These are phyloP conservation scores for Chrysoporthe deuterocubensis DNA, from an alignment of 2,329 filamentous ascomycete genomes.

Conservation along the genomic window DNA sequence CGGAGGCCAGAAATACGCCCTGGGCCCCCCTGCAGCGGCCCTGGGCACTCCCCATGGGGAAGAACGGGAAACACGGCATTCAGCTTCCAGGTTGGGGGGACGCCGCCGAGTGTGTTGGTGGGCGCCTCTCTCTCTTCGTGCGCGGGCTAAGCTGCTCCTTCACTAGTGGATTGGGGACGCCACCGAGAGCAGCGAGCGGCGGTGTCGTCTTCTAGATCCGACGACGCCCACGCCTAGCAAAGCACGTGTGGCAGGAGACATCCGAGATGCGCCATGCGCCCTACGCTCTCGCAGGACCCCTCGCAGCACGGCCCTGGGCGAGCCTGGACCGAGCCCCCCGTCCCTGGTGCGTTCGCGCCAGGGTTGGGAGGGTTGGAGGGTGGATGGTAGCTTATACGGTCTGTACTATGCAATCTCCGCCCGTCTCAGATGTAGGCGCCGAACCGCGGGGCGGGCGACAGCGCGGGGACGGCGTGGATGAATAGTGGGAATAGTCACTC, in stretches of 20 bases:
- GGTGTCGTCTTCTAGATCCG: conserved; percentile 1
- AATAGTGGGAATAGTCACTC: not conserved
- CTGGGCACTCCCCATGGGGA: no score
- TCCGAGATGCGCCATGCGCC: not conserved
- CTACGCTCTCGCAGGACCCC: no score
- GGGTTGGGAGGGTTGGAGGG: not conserved
- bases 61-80: no score
- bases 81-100: no score
- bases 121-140: no score
- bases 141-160: no score
- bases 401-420: not conserved
- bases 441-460: not conserved
- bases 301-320: not conserved
- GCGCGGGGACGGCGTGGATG: not conserved
- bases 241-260: not conserved
- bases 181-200: not conserved
- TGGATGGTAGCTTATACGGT: not conserved
- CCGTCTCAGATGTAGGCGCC: not conserved
- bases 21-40: not conserved
- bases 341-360: not conserved
- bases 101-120: no score
- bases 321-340: not conserved
- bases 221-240: not conserved
- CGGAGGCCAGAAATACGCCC: not conserved
- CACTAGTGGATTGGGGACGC: no score